These are phyloP conservation scores for Leccinum broughii DNA, from an alignment of 768 basidiomycete species.

Conservation along the genomic window DNA sequence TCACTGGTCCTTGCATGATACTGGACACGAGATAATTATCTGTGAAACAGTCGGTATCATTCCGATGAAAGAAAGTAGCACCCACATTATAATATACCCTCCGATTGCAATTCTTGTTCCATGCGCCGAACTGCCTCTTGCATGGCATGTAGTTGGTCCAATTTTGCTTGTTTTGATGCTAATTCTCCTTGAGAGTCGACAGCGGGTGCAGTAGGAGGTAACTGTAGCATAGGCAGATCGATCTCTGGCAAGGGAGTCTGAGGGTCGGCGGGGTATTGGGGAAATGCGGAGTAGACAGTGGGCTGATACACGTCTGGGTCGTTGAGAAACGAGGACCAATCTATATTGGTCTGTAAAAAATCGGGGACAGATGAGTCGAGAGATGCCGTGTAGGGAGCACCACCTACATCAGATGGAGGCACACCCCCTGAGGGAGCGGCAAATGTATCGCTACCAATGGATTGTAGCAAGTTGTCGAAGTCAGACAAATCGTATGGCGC, in stretches of 20 bases:
- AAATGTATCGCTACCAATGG: neutral
- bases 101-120: constrained; percentile 33
- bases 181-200: neutral
- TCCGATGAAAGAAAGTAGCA: no score
- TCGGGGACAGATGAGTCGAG: constrained; percentile 5
- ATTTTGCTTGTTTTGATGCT: constrained; percentile 16
- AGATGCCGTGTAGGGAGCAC: neutral
- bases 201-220: constrained; percentile 8
- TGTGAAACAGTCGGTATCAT: neutral
- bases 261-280: constrained; percentile 3
- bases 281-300: neutral
- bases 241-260: constrained; percentile 21
- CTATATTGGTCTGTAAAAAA: neutral
- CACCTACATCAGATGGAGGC: neutral
- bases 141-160: constrained; percentile 29
- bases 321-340: constrained; percentile 22
- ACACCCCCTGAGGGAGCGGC: neutral
- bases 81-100: constrained; percentile 22
- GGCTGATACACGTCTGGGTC: neutral
- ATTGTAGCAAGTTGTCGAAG: constrained; percentile 12
- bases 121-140: constrained; percentile 37
- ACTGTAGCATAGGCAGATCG: constrained; percentile 29
- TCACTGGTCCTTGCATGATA: neutral
- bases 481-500: neutral
- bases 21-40: constrained; percentile 2